Base-by-base conservation (phyloP, 2,329 filamentous ascomycete genomes). In the Fusarium sp. region DNA sequence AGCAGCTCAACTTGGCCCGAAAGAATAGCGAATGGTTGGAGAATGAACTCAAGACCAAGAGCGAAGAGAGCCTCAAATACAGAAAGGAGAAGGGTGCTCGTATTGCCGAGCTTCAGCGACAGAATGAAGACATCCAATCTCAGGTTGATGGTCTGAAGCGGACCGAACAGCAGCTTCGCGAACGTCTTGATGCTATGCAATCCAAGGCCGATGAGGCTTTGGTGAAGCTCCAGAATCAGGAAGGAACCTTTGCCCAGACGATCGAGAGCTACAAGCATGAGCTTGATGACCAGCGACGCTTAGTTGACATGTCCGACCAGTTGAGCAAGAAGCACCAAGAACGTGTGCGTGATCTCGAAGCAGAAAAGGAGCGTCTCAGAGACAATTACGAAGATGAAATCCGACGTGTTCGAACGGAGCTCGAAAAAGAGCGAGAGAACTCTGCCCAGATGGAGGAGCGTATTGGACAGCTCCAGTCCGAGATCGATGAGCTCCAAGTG, bases 11-110 rank as follows among this genome's bases (percentile, higher is more conserved):
- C 37, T 82, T 96, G 52, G 87, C 94, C 15, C 93, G 92, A 73
- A 90, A 90, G 70, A 97, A 93, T 78, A 91, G 92, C 64, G 94
- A 98, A 69, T 99, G 93, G 91, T 89, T 95, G 52, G 92, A 97
- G 71, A 88, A 84, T 37, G 95, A 99, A 75, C 84, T 98, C 19
- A 94, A 96, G 79, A 93, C 91, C 1, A 96, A 97, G 78, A 89
- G 86, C 60, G 86, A 88, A 9, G 95, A 99, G 73, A 88, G 92
- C 43, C 85, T 94, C 65, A 97, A 93, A 71, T 94, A 91, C 76
- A 88, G 95, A 62, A 98, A 97, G 73, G 95, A 99, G 73, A 98
- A 97, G 82, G 91, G 91, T 61, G 89, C 92, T 2, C 90, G 91
- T 35, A 92, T 98, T 67, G 86, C 93, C 9, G 91, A 96, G 70